Conservation (phyloP, 1,284 basidiomycete genomes). For the Ustilago sp. region DNA sequence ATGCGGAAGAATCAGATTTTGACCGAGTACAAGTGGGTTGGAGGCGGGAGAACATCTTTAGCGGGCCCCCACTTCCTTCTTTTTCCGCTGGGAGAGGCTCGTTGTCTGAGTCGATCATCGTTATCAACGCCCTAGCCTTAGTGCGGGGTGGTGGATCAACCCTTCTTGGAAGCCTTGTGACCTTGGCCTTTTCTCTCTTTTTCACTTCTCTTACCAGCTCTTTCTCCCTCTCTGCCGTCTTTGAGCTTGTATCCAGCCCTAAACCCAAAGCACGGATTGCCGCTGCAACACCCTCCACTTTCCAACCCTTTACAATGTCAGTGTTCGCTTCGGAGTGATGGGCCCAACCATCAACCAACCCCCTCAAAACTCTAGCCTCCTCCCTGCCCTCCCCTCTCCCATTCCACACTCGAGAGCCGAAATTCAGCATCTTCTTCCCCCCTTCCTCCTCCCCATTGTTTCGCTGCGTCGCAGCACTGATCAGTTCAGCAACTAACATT, state of each 20-base stretch:
- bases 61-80: not conserved
- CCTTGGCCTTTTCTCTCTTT: constrained; percentile 7
- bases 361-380: constrained; percentile 59
- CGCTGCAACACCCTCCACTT: not conserved
- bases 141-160: constrained; percentile 15
- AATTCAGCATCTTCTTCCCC: constrained; percentile 76
- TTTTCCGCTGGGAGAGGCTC: not conserved
- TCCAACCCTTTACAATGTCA: not conserved
- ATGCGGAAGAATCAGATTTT: constrained; percentile 23
- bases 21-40: not conserved
- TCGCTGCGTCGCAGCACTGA: constrained; percentile 32
- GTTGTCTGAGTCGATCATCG: constrained; percentile 29
- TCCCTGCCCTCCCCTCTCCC: constrained; percentile 77
- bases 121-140: constrained; percentile 28
- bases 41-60: constrained; percentile 23
- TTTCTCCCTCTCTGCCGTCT: not conserved
- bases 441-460: not conserved
- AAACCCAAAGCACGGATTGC: constrained; percentile 1
- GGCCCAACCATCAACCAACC: constrained; percentile 34
- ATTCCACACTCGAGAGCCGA: constrained; percentile 81
- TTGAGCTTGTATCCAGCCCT: not conserved
- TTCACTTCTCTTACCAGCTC: not conserved
- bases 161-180: constrained; percentile 16
- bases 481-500: constrained; percentile 86
- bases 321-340: not conserved